Evolutionary conservation across 1,284 basidiomycete species (phyloP).

Genomic region (Boletellus deceptivus): DNA sequence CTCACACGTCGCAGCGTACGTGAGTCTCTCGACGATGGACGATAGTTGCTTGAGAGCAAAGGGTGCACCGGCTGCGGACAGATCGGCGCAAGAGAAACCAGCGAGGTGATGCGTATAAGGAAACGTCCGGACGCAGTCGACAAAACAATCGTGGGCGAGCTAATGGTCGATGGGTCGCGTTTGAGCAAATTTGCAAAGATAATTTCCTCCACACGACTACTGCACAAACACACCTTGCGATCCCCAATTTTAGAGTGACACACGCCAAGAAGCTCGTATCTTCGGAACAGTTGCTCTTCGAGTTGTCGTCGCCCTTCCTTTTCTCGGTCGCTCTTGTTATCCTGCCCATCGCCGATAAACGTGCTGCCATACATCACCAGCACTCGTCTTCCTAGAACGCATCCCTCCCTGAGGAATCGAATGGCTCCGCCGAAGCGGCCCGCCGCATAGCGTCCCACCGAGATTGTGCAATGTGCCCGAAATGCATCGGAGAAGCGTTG

Average conservation of each 20-base stretch:
- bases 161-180: conserved; percentile 23
- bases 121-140: conserved; percentile 51
- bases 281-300: conserved; percentile 59
- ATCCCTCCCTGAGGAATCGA: conserved; percentile 63
- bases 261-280: conserved; percentile 78
- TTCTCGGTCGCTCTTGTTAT: conserved; percentile 32
- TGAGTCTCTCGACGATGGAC: conserved; percentile 59
- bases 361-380: conserved; percentile 28
- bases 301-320: conserved; percentile 57
- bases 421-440: conserved; percentile 57
- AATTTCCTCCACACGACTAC: too few relatives aligned
- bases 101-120: conserved; percentile 41
- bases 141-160: conserved; percentile 61
- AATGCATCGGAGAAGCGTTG: conserved; percentile 62
- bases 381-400: conserved; percentile 50
- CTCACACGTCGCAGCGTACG: conserved; percentile 64
- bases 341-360: conserved; percentile 4
- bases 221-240: conserved; percentile 47
- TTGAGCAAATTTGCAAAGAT: too few relatives aligned
- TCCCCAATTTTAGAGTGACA: conserved; percentile 74
- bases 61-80: conserved; percentile 32
- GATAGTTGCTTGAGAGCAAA: conserved; percentile 51
- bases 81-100: conserved; percentile 31
- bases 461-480: conserved; percentile 68
- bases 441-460: conserved; percentile 56